These are phyloP conservation scores for Geoglossum glabrum DNA, from an alignment of 495 filamentous ascomycete species.

Conservation along the genomic window DNA sequence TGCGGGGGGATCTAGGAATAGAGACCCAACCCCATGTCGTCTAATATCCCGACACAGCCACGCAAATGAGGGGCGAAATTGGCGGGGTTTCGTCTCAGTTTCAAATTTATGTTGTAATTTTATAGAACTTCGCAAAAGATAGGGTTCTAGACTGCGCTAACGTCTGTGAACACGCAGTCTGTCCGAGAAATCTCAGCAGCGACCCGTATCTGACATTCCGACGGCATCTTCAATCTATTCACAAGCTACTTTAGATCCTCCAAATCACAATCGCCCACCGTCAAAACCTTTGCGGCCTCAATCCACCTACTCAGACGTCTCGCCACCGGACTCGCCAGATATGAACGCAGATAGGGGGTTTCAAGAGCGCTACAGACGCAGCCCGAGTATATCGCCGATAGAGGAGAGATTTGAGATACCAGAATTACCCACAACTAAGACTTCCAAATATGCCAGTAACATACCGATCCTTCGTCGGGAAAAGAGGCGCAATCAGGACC, in stretches of 20 bases:
- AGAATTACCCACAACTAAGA: background rate
- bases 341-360: background rate
- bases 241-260: constrained; percentile 18
- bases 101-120: background rate
- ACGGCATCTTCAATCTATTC: constrained; percentile 25
- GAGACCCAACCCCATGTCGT: background rate
- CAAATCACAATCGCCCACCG: constrained; percentile 7
- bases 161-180: background rate
- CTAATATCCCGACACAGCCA: background rate
- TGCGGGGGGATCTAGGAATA: background rate
- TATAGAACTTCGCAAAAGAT: background rate
- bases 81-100: constrained; percentile 1
- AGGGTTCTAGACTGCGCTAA: background rate
- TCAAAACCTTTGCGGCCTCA: constrained; percentile 16
- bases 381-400: background rate
- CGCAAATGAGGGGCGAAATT: background rate
- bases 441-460: background rate
- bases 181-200: background rate
- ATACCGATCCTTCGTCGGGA: background rate
- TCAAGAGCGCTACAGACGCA: background rate
- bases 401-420: background rate
- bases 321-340: constrained; percentile 22
- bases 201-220: constrained; percentile 18
- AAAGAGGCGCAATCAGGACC: background rate
- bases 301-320: constrained; percentile 20